Percentiles rank a stretch among this genome's conserved stretches.
Evolutionary conservation across 192 early-diverging fungal genomes (phyloP).

Genomic region (Ramicandelaber brevisporus): DNA sequence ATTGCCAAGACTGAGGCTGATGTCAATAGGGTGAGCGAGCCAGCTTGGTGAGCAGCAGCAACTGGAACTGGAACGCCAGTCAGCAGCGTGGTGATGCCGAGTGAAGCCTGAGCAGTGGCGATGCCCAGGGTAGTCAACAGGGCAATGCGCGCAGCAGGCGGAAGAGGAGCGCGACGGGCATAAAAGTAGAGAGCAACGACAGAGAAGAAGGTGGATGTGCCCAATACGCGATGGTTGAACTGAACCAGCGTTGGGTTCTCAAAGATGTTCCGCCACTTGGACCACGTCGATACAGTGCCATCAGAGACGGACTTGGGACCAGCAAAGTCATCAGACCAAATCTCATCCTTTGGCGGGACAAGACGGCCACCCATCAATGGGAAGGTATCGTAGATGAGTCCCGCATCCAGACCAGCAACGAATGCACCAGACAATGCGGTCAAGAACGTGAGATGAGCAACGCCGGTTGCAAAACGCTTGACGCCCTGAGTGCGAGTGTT

Average conservation of each 20-base stretch:
- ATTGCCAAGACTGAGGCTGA: constrained; percentile 56
- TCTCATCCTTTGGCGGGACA: constrained; percentile 44
- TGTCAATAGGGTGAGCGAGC: constrained; percentile 64
- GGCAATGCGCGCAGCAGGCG: constrained; percentile 34
- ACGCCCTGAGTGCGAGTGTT: constrained; percentile 29
- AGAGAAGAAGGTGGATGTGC: constrained; percentile 49
- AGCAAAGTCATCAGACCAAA: constrained; percentile 17
- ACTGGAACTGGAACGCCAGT: constrained; percentile 81
- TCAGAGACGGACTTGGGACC: constrained; percentile 5
- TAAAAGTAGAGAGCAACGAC: constrained; percentile 48
- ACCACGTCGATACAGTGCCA: constrained; percentile 9
- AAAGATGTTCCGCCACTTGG: constrained; percentile 66
- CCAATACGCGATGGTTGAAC: constrained; percentile 85
- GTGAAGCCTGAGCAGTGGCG: constrained; percentile 43
- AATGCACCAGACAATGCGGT: constrained; percentile 81
- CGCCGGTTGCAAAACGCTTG: constrained; percentile 10
- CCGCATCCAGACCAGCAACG: constrained; percentile 92
- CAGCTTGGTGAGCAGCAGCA: constrained; percentile 87
- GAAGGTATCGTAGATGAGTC: constrained; percentile 91
- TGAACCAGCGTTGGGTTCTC: constrained; percentile 88
- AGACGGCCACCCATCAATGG: constrained; percentile 74
- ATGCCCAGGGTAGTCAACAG: constrained; percentile 49
- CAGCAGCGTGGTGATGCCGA: constrained; percentile 83
- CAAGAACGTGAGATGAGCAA: constrained; percentile 36
- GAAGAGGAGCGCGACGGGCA: constrained; percentile 42